These are phyloP conservation scores for Kluyveromyces marxianus DNA, from an alignment of 1,139 yeast species.

Conservation along the genomic window DNA sequence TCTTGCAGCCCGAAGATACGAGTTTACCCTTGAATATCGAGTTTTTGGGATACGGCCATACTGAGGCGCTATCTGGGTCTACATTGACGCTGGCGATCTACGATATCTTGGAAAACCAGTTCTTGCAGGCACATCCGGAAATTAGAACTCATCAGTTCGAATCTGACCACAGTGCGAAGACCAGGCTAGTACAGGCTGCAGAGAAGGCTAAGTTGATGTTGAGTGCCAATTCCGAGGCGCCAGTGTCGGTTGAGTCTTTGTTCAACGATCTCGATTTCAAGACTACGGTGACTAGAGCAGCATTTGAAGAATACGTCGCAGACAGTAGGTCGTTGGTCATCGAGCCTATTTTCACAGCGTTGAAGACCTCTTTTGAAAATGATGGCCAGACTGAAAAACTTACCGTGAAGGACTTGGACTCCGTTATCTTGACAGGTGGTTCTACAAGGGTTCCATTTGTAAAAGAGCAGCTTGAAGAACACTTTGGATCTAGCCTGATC, in stretches of 20 bases:
- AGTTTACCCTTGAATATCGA: constrained; percentile 40
- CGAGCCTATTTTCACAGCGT: constrained; percentile 50
- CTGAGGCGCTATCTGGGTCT: constrained; percentile 66
- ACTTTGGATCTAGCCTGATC: constrained; percentile 54
- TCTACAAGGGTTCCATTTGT: constrained; percentile 86
- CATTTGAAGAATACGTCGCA: constrained; percentile 57
- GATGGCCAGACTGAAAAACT: constrained; percentile 19
- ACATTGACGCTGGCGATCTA: constrained; percentile 59
- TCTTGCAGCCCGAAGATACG: constrained; percentile 39
- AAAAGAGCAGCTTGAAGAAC: constrained; percentile 47
- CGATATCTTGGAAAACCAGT: constrained; percentile 50
- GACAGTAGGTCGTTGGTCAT: constrained; percentile 41
- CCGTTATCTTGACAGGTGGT: constrained; percentile 85
- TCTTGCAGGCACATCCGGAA: constrained; percentile 35
- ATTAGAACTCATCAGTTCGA: constrained; percentile 36
- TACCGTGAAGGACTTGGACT: constrained; percentile 39
- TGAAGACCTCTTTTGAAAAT: constrained; percentile 32
- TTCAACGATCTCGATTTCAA: constrained; percentile 68
- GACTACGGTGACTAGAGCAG: constrained; percentile 58
- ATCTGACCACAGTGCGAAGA: constrained; percentile 50
- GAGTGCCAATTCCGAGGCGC: constrained; percentile 79
- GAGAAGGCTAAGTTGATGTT: constrained; percentile 81
- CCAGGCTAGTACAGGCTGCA: constrained; percentile 71
- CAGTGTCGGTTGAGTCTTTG: constrained; percentile 62
- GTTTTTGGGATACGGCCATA: constrained; percentile 66